Percentiles rank a stretch among this genome's conserved stretches.
These are phyloP conservation scores for Magnolia changhungtana DNA, from an alignment of 164 flowering plant species.

Conservation along the genomic window DNA sequence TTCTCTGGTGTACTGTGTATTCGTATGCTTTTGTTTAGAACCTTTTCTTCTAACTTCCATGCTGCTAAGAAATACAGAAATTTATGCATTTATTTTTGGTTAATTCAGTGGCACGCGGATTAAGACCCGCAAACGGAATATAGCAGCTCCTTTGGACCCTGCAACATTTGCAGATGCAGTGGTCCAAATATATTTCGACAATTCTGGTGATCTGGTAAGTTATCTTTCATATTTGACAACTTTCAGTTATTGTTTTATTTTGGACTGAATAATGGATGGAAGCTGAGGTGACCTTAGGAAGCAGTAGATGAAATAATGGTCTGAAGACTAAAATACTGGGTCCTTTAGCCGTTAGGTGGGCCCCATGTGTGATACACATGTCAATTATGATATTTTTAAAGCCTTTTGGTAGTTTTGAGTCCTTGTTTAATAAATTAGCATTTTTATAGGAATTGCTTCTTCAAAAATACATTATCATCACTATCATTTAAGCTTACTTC, in stretches of 20 bases:
- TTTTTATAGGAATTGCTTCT: too few species aligned
- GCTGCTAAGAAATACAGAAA: neutral
- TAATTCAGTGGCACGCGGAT: conserved; percentile 96
- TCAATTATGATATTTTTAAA: neutral
- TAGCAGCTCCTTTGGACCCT: conserved; percentile 99
- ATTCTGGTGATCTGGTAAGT: conserved; percentile 98
- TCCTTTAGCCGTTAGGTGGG: neutral
- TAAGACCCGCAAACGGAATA: conserved; percentile 99
- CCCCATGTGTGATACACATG: neutral
- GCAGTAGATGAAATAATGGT: neutral
- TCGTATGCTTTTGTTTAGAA: neutral
- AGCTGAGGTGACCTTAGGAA: neutral
- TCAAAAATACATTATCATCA: too few species aligned
- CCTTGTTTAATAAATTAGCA: neutral
- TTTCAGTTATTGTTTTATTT: neutral
- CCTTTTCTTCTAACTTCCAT: neutral
- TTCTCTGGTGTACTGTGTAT: neutral
- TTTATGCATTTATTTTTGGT: conserved; percentile 2
- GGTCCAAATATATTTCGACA: conserved; percentile 99
- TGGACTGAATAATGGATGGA: neutral
- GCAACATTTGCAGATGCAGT: conserved; percentile 99
- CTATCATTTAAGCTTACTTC: too few species aligned
- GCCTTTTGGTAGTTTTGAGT: neutral
- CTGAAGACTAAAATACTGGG: neutral
- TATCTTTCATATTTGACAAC: neutral